These are phyloP conservation scores for Smallanthus sonchifolius DNA, from an alignment of 129 eudicot genomes.

Conservation along the genomic window DNA sequence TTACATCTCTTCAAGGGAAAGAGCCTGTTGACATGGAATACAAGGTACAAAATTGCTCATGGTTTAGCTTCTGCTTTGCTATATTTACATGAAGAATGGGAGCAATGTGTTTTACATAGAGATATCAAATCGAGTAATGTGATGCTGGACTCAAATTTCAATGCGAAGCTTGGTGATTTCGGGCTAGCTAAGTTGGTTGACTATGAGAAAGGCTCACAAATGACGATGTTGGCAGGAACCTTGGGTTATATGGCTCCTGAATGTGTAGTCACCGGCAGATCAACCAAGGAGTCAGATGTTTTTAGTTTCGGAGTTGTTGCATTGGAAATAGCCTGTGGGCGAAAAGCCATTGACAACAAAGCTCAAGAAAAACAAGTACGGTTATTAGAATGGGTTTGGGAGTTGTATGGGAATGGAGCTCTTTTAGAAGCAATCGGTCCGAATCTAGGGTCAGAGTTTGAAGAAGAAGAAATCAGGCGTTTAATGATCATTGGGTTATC, in stretches of 20 bases:
- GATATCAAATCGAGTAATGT: constrained; percentile 47
- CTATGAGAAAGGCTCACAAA: background rate
- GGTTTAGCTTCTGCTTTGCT: background rate
- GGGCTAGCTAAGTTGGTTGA: background rate
- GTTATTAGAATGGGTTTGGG: constrained; percentile 41
- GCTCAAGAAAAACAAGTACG: background rate
- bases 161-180: constrained; percentile 44
- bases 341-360: background rate
- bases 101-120: constrained; percentile 35
- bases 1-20: background rate
- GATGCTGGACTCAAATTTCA: constrained; percentile 42
- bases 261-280: background rate
- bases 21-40: background rate
- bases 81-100: background rate
- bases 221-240: background rate
- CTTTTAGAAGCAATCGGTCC: constrained; percentile 38
- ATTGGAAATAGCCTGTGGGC: background rate
- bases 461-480: constrained; percentile 17
- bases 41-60: background rate
- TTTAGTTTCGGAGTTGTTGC: background rate
- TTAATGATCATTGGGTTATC: constrained; percentile 41
- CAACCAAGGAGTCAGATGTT: background rate
- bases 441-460: constrained; percentile 10
- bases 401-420: constrained; percentile 23
- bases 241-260: background rate